phyloP scores from a whole-genome alignment of 768 basidiomycete species.

The Russula vinacea region DNA sequence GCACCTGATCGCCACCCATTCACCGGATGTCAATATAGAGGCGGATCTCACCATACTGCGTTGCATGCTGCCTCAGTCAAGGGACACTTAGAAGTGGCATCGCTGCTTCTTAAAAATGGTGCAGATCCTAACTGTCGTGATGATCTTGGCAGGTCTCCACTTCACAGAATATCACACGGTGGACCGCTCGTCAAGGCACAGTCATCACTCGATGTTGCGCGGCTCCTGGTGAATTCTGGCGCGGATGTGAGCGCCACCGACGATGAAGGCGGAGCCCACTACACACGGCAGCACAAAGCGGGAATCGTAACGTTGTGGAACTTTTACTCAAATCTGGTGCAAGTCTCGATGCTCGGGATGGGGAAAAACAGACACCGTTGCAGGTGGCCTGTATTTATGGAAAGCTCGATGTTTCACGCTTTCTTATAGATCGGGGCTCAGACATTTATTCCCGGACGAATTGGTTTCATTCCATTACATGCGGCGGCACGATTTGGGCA shows the following conservation, averaged over 20 bases:
- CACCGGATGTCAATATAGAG: neutral
- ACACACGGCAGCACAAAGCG: constrained; percentile 4
- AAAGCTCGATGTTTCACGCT: neutral
- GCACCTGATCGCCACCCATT: neutral
- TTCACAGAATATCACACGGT: neutral
- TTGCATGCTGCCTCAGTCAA: neutral
- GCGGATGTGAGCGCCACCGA: neutral
- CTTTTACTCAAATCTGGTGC: neutral
- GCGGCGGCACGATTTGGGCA: neutral
- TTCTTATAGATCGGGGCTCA: neutral
- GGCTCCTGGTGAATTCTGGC: neutral
- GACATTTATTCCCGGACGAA: neutral
- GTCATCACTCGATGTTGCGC: neutral
- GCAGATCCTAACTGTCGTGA: neutral
- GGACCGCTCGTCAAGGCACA: neutral
- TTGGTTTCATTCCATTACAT: neutral
- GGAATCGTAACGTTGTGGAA: neutral
- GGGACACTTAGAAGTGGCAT: neutral
- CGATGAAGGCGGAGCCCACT: constrained; percentile 8
- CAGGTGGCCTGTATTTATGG: neutral
- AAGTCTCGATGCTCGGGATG: neutral
- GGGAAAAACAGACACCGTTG: neutral
- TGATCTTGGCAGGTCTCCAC: neutral
- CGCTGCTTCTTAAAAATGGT: neutral
- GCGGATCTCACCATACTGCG: neutral